Evolutionary conservation across 208 protist genomes (phyloP), one percentile per base, ranked within the genome.

Genomic region (Eutreptiella sp.): DNA sequence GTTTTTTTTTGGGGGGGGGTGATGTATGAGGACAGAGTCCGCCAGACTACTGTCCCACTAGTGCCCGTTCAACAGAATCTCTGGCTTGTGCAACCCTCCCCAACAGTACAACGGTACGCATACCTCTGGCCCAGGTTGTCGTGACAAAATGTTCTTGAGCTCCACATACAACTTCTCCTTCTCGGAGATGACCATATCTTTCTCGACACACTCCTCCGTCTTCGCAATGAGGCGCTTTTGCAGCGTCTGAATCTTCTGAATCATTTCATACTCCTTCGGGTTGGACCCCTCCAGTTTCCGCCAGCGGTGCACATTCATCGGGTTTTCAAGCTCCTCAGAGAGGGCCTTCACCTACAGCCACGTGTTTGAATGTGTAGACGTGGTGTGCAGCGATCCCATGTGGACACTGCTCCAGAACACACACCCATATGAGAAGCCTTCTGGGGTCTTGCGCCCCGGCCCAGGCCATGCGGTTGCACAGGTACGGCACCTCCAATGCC

Each of bases 221-320:
- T 97, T 97, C 9, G 70, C 65, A n/a, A 98, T 86, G 19, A 98
- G 76, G 27, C 93, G 78, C 43, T 80, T 85, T 75, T 99, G 95
- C 19, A 98, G 69, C n/a, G 88, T 86, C 34, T 98, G 92, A 4
- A 98, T 93, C 72, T 97, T 97, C 55, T 94, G 88, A 16, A 99
- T 75, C 34, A 94, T 87, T 53, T 98, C 94, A 47, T 92, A 82
- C 24, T 90, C 67, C 23, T 84, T 75, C 3, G 96, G 94, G 43
- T 94, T 90, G 39, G 81, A 90, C 33, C 93, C 95, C 50, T 98
- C 92, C 9, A 98, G 70, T 43, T 87, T 87, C 32, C 95, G 79
- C 96, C 96, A 99, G 46, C 94, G 72, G 75, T 99, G 96, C 21
- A 98, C 84, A 72, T 99, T 98, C 65, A 96, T 92, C 16, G 93